Conservation (phyloP, 257 asterid genomes). For the Oldenlandia corymbosa region DNA sequence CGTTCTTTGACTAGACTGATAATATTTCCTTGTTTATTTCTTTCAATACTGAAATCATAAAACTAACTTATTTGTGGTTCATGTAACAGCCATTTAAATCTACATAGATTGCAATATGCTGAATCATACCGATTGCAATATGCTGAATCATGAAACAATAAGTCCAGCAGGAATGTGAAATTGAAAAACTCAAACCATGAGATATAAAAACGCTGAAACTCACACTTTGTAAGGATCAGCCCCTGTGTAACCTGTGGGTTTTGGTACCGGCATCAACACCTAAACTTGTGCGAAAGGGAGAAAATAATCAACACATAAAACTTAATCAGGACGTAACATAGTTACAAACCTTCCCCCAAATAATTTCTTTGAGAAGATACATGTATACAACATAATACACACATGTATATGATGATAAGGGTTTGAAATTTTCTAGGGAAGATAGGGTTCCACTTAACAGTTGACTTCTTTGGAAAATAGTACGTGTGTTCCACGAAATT, state of each 20-base stretch:
- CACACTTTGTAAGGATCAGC: constrained; percentile 95
- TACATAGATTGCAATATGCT: neutral
- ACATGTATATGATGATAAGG: too few relatives aligned
- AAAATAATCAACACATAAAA: constrained; percentile 5
- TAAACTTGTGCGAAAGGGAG: constrained; percentile 16
- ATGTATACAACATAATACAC: too few relatives aligned
- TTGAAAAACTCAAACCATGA: neutral
- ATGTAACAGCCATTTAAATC: neutral
- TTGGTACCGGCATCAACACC: constrained; percentile 84
- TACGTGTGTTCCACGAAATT: neutral
- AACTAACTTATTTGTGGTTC: too few relatives aligned
- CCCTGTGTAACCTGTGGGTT: constrained; percentile 90
- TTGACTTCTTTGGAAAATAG: too few relatives aligned
- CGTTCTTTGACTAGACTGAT: neutral
- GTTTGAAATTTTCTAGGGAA: too few relatives aligned
- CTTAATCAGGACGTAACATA: neutral
- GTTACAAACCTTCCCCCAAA: neutral
- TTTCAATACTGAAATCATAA: neutral
- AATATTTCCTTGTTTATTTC: neutral
- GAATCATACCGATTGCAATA: too few relatives aligned
- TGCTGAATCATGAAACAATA: neutral
- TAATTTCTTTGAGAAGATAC: too few relatives aligned
- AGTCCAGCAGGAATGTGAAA: too few relatives aligned
- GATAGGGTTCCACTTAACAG: too few relatives aligned
- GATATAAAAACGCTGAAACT: constrained; percentile 23